Conservation (phyloP, 2,329 filamentous ascomycete species). For the Tolypocladium tropicale region DNA sequence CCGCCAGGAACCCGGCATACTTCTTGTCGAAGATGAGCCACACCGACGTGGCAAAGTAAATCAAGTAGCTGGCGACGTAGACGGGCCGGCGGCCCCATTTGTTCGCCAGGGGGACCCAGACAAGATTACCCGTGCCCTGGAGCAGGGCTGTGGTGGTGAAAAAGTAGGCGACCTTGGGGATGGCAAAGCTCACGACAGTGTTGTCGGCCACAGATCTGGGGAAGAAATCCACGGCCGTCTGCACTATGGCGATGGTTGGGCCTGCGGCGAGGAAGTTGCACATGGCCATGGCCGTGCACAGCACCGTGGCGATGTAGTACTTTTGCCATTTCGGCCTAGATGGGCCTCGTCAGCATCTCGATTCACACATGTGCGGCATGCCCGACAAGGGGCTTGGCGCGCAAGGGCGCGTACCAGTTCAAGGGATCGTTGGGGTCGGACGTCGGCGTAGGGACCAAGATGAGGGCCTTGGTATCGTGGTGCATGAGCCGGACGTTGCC, state of each 20-base stretch:
- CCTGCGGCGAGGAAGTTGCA: conserved; percentile 48
- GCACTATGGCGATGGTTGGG: conserved; percentile 38
- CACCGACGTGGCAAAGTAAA: conserved; percentile 29
- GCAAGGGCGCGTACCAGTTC: conserved; percentile 30
- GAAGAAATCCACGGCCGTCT: conserved; percentile 36
- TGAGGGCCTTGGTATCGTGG: conserved; percentile 32
- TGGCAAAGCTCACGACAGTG: conserved; percentile 17
- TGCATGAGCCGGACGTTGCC: conserved; percentile 32
- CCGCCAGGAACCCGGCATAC: conserved; percentile 31
- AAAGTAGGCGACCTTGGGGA: conserved; percentile 39
- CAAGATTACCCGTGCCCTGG: conserved; percentile 35
- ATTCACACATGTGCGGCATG: neutral
- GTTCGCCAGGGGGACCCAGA: conserved; percentile 35
- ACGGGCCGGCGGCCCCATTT: conserved; percentile 33
- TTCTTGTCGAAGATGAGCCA: conserved; percentile 32
- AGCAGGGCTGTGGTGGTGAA: conserved; percentile 40
- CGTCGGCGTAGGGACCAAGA: conserved; percentile 30
- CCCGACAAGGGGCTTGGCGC: neutral
- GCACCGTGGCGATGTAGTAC: conserved; percentile 36
- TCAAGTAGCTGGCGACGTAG: conserved; percentile 31
- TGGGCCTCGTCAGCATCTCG: neutral
- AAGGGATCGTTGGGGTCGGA: conserved; percentile 20
- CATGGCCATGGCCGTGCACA: conserved; percentile 43
- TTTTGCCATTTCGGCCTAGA: conserved; percentile 34
- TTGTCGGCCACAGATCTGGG: conserved; percentile 19